Base-by-base conservation (phyloP, 768 basidiomycete species). In the Steccherinum ochraceum region DNA sequence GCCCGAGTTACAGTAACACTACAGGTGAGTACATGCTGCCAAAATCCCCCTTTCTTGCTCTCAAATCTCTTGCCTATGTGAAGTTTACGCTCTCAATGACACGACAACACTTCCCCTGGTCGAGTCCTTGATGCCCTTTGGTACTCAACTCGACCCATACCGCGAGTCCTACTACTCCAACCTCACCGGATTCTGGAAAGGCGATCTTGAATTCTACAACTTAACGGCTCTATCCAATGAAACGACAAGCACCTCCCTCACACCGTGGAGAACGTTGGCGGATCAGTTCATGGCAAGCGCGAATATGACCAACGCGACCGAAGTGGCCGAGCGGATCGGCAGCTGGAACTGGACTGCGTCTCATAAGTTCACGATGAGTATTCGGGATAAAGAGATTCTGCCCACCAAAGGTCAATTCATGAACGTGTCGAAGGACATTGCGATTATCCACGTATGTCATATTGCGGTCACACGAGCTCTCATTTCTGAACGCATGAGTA, bases 121-220 rank as follows among this genome's bases (percentile, higher is more conserved):
- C 24, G 68, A 76, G 19, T 63, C 67, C 21, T 74, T 86, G 52
- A 57, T 79, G 35, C 65, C 78, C 1, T 62, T 69, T 45, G 76
- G 76, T 4, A 65, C 62, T 3, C 58, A 60, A 30, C 64, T 84
- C 3, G 73, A 81, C 54, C 72, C 78, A 3, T 53, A 58, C 18
- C 50, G 58, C 27, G 70, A 69, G 19, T 84, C 88, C 0, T 91
- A 89, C 61, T 87, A 83, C 57, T 64, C 72, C 3, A 93, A 93
- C 61, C 74, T 86, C 41, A 89, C 89, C 13, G 90, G 89, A 5
- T 90, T 87, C 62, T 75, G 88, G 52, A 82, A 81, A 49, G 87
- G 86, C 2, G 69, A 78, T 41, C 65, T 80, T 12, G 68, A 70
- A 35, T 79, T 79, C 58, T 72, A 80, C 60, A 92, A 91, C 61